These are phyloP conservation scores for Sclerotinia spermophila DNA, from an alignment of 2,329 filamentous ascomycete species.

Conservation along the genomic window DNA sequence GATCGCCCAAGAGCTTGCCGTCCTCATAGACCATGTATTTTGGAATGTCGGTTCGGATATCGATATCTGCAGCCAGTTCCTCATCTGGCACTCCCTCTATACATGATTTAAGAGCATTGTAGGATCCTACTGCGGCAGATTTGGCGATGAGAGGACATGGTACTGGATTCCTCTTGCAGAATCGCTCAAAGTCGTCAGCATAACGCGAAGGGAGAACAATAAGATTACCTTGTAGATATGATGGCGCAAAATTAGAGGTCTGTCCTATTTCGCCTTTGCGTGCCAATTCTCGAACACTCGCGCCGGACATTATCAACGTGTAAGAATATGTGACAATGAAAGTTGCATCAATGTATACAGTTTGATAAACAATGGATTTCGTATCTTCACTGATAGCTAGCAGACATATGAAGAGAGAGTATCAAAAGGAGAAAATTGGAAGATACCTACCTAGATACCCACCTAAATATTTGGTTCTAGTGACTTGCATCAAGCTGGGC, in stretches of 20 bases:
- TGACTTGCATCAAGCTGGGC: background rate
- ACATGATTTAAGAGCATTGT: background rate
- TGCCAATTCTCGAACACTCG: background rate
- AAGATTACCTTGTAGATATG: constrained; percentile 15
- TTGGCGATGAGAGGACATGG: constrained; percentile 23
- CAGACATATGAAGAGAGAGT: background rate
- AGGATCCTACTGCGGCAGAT: constrained; percentile 11
- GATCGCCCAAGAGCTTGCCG: constrained; percentile 41
- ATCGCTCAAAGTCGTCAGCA: constrained; percentile 1
- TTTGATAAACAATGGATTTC: background rate
- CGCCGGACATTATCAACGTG: background rate
- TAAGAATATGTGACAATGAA: background rate
- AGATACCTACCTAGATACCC: background rate
- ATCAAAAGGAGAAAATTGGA: background rate
- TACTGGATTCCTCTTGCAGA: constrained; percentile 16
- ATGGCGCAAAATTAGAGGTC: constrained; percentile 14
- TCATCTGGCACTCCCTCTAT: constrained; percentile 34
- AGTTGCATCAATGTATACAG: background rate
- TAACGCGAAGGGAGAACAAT: constrained; percentile 15
- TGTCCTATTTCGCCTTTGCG: background rate
- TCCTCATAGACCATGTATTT: constrained; percentile 56
- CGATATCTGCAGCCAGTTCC: constrained; percentile 43
- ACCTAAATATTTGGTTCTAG: background rate
- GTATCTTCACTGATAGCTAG: background rate
- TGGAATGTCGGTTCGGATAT: constrained; percentile 56